Evolutionary conservation across 2,329 filamentous ascomycete species (phyloP), one percentile per base, ranked within the genome.

Genomic region (Phialophora macrospora): DNA sequence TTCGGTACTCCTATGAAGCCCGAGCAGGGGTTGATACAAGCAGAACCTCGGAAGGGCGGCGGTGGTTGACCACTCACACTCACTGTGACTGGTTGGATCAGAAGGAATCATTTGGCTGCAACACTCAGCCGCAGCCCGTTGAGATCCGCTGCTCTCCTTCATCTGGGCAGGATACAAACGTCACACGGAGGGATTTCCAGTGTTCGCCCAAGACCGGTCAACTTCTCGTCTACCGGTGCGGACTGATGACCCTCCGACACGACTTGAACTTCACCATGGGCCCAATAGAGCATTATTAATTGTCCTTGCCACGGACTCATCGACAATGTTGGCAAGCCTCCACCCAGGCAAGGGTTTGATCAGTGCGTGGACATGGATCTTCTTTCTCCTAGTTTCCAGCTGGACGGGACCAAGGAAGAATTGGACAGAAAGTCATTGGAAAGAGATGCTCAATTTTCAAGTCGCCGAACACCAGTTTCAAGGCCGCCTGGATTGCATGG

Each of bases 1-100:
- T 51, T 26, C 48, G 20, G 48, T 51, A 28, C 24, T 22, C 20
- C 6, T 12, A 51, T 51, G 14, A n/a, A 14, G 24, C 48, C 14
- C 14, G 4, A 3, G 7, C 22, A 51, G 24, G 48, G 48, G 0
- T 51, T 22, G 24, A 12, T 22, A 12, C 8, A 4, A 49, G 4
- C n/a, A 12, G 8, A 28, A 51, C 48, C 48, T 51, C 48, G 48
- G 48, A 28, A 51, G 48, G 20, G 8, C 48, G 48, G 48, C 48
- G 48, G 17, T 20, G n/a, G 38, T 44, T 14, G 17, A 44, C 38
- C 4, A 38, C 17, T 22, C n/a, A 24, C n/a, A 14, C 12, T 3
- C 9, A 4, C 12, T 17, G 8, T 26, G 22, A 28, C 24, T 51
- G 22, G 4, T 51, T 51, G 20, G 20, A 22, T 5, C 9, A 26